Evolutionary conservation across 106 monocot species (phyloP).

Genomic region (Allium sativum): DNA sequence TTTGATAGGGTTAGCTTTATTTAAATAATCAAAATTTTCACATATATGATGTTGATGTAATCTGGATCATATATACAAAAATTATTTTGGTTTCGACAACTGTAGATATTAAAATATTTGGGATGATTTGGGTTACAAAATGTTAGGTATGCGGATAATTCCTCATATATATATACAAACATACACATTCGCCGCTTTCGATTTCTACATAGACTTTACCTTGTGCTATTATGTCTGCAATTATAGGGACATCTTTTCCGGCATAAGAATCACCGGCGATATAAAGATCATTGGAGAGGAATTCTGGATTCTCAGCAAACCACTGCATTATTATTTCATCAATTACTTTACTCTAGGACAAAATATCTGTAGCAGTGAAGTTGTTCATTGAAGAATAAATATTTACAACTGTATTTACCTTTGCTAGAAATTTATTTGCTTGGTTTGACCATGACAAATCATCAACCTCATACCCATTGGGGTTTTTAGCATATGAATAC

Average conservation of each 20-base stretch:
- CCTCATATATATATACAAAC: neutral
- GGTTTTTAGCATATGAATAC: slow-evolving; percentile 31
- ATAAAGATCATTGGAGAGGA: slow-evolving; percentile 35
- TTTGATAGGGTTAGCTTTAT: too few relatives aligned
- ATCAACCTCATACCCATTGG: neutral
- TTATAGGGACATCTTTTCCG: slow-evolving; percentile 12
- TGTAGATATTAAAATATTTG: too few relatives aligned
- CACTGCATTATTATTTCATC: slow-evolving; percentile 19
- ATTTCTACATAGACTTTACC: neutral
- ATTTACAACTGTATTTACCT: slow-evolving; percentile 21
- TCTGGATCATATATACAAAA: too few relatives aligned
- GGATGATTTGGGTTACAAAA: neutral
- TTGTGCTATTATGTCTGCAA: slow-evolving; percentile 1
- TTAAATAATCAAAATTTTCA: too few relatives aligned
- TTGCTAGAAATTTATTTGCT: slow-evolving; percentile 25
- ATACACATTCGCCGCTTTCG: too few relatives aligned
- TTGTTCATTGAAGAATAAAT: neutral
- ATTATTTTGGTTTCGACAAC: too few relatives aligned
- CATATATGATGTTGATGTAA: too few relatives aligned
- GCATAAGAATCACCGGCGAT: slow-evolving; percentile 44
- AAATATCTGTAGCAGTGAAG: too few relatives aligned
- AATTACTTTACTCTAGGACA: too few relatives aligned
- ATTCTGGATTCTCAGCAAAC: slow-evolving; percentile 31
- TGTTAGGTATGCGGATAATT: neutral
- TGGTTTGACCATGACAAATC: slow-evolving; percentile 15